phyloP scores from a whole-genome alignment of 73 alveolate species.

The Paramecium bursaria region DNA sequence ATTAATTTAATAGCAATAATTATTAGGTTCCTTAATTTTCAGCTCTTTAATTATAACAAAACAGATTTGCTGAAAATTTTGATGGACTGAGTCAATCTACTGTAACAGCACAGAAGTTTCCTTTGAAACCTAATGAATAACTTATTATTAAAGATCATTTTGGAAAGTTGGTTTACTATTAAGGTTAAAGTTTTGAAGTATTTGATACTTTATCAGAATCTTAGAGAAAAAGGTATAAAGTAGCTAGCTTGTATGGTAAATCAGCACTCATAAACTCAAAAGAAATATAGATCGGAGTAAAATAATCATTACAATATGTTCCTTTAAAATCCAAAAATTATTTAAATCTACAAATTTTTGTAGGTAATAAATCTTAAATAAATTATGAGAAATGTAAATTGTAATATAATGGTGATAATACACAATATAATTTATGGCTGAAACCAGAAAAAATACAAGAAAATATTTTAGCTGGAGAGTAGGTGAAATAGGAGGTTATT shows the following conservation, averaged over 20 bases:
- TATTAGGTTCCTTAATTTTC: too few species aligned
- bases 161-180: neutral
- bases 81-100: slow-evolving; percentile 53
- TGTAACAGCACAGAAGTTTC: neutral
- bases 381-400: neutral
- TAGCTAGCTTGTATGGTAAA: slow-evolving; percentile 8
- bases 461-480: slow-evolving; percentile 2
- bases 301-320: slow-evolving; percentile 25
- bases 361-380: slow-evolving; percentile 42
- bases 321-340: slow-evolving; percentile 29
- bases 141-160: neutral
- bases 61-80: slow-evolving; percentile 30
- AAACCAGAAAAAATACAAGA: neutral
- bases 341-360: neutral
- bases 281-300: slow-evolving; percentile 12
- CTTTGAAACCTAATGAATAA: slow-evolving; percentile 26
- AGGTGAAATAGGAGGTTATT: slow-evolving; percentile 13
- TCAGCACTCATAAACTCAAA: slow-evolving; percentile 15
- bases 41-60: too few species aligned
- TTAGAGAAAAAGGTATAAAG: slow-evolving; percentile 1
- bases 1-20: too few species aligned
- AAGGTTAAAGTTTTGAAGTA: neutral
- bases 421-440: slow-evolving; percentile 35
- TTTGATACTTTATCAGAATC: slow-evolving; percentile 12
- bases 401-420: slow-evolving; percentile 27